These are phyloP conservation scores for Aureobasidium sp. DNA, from an alignment of 2,329 filamentous ascomycete genomes.

Conservation along the genomic window DNA sequence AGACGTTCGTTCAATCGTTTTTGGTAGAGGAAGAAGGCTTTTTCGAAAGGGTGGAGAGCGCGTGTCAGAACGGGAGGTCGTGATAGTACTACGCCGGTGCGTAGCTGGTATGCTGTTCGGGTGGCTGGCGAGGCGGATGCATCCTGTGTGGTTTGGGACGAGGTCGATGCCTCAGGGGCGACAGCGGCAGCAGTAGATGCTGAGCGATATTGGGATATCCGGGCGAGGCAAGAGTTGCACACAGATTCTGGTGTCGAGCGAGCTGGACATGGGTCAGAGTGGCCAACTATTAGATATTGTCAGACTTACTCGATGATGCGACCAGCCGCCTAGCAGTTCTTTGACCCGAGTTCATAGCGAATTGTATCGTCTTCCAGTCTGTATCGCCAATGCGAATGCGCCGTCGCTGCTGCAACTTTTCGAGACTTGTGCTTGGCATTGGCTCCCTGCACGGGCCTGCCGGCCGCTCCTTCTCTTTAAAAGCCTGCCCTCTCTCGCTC, in stretches of 20 bases:
- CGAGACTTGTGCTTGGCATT: conserved; percentile 6
- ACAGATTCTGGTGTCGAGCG: conserved; percentile 33
- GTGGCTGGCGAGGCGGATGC: conserved; percentile 42
- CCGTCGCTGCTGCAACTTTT: conserved; percentile 11
- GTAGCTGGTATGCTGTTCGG: conserved; percentile 38
- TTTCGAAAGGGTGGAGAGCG: conserved; percentile 78
- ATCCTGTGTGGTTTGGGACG: conserved; percentile 26
- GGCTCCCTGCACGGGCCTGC: not conserved
- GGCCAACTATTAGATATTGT: not conserved
- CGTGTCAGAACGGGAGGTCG: conserved; percentile 83
- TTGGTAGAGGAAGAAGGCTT: conserved; percentile 93
- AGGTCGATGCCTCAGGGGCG: conserved; percentile 21
- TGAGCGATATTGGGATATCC: conserved; percentile 31
- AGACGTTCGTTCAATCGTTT: conserved; percentile 92
- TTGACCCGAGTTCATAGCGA: conserved; percentile 39
- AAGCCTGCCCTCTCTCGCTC: not conserved
- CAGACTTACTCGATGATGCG: conserved; percentile 32
- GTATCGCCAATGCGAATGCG: not conserved
- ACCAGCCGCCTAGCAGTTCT: conserved; percentile 39
- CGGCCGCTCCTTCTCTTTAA: not conserved
- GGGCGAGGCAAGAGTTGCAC: conserved; percentile 41
- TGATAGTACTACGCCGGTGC: conserved; percentile 72
- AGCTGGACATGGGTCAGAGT: conserved; percentile 23
- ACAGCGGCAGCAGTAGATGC: conserved; percentile 31
- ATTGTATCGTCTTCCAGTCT: not conserved